phyloP scores from a whole-genome alignment of 257 asterid genomes.

The Rauvolfia tetraphylla region DNA sequence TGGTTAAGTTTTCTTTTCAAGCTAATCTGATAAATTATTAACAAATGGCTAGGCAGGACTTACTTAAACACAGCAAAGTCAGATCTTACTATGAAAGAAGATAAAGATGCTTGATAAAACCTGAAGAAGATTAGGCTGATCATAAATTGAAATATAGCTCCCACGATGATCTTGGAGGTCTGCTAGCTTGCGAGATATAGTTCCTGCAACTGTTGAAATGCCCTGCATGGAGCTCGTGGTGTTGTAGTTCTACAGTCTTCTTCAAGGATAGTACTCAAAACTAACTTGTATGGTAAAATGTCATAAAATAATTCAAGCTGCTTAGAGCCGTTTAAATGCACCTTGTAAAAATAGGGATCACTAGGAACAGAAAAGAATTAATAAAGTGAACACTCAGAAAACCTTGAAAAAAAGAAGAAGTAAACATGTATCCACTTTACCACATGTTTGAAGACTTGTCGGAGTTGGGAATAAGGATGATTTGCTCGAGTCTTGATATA shows the following conservation, averaged over 20 bases:
- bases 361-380: too few relatives aligned
- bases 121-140: constrained; percentile 77
- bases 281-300: too few relatives aligned
- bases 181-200: constrained; percentile 90
- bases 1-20: background rate
- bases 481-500: constrained; percentile 95
- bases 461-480: constrained; percentile 99
- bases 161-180: constrained; percentile 95
- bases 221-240: constrained; percentile 50
- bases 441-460: constrained; percentile 98
- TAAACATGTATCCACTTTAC: constrained; percentile 29
- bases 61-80: background rate
- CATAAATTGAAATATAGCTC: constrained; percentile 92
- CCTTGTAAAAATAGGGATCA: background rate
- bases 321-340: background rate
- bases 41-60: background rate
- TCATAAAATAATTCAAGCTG: too few relatives aligned
- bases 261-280: background rate
- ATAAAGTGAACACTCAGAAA: background rate
- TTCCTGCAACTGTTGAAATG: constrained; percentile 94
- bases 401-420: background rate
- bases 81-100: constrained; percentile 5
- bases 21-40: background rate
- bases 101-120: constrained; percentile 26
- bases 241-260: constrained; percentile 16